These are phyloP conservation scores for Lunularia cruciata DNA, from an alignment of 225 moss, liverwort and hornwort species.

Conservation along the genomic window DNA sequence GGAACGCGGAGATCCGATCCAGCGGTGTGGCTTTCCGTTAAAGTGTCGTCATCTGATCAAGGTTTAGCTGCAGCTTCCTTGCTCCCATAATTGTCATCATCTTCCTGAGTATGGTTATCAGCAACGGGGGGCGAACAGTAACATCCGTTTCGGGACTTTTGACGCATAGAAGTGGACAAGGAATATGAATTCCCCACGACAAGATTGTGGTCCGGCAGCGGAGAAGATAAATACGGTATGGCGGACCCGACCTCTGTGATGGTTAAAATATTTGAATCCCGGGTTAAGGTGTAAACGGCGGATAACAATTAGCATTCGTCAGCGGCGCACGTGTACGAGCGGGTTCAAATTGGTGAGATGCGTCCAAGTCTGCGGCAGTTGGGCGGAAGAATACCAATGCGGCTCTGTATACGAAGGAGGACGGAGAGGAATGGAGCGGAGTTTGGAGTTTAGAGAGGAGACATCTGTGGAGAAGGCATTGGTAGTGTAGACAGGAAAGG, in stretches of 20 bases:
- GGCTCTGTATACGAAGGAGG: not conserved
- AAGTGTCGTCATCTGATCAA: not conserved
- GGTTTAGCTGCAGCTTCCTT: not conserved
- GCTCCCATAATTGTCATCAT: not conserved
- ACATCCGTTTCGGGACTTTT: not conserved
- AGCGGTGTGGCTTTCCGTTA: not conserved
- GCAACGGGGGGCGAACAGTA: not conserved
- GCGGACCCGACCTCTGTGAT: not conserved
- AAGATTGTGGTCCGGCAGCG: not conserved
- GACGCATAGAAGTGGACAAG: not conserved
- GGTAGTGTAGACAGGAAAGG: not conserved
- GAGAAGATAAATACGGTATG: not conserved
- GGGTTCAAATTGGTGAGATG: constrained; percentile 4
- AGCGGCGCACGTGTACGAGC: not conserved
- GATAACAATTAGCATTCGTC: not conserved
- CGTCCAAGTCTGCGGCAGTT: not conserved
- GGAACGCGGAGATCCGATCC: no score
- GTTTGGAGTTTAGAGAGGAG: not conserved
- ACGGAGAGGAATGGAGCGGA: not conserved
- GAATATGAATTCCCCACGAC: not conserved
- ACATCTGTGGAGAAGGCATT: not conserved
- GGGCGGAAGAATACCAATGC: not conserved
- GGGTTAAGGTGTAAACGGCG: not conserved
- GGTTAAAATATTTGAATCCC: constrained; percentile 1
- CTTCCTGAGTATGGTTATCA: not conserved